Conservation (phyloP, 306 rosid genomes). For the Sindora glabra region DNA sequence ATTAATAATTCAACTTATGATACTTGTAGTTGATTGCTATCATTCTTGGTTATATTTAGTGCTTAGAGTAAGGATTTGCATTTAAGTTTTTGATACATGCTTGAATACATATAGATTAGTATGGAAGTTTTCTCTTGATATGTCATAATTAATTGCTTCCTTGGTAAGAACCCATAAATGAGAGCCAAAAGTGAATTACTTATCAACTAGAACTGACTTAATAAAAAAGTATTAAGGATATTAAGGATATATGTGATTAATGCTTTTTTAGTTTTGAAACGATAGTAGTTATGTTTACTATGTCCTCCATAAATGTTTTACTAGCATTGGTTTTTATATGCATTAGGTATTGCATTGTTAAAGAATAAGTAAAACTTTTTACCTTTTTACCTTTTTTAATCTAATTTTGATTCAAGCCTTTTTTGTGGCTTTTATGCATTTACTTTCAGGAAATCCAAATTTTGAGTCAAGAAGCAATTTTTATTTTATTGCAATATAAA, state of each 20-base stretch:
- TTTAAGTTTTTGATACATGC: no score
- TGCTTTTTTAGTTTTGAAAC: background rate
- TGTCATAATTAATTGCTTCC: slow-evolving; percentile 1
- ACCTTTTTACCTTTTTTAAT: no score
- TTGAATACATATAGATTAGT: no score
- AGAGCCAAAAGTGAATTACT: slow-evolving; percentile 82
- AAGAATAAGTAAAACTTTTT: no score
- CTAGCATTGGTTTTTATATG: background rate
- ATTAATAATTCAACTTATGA: slow-evolving; percentile 7
- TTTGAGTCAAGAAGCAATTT: no score
- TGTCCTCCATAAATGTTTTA: background rate
- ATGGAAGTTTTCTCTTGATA: slow-evolving; percentile 4
- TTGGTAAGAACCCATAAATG: slow-evolving; percentile 65
- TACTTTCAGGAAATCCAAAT: no score
- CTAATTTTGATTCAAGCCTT: no score
- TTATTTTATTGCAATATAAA: no score
- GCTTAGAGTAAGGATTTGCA: slow-evolving; percentile 70
- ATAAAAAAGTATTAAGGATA: slow-evolving; percentile 54
- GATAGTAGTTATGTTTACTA: background rate
- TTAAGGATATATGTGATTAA: slow-evolving; percentile 51
- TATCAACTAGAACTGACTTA: slow-evolving; percentile 82
- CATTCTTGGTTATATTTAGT: slow-evolving; percentile 87
- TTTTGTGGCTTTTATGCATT: no score
- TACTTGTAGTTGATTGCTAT: slow-evolving; percentile 77
- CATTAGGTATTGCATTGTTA: no score